Evolutionary conservation across 768 basidiomycete species (phyloP).

Genomic region (Crucibulum laeve): DNA sequence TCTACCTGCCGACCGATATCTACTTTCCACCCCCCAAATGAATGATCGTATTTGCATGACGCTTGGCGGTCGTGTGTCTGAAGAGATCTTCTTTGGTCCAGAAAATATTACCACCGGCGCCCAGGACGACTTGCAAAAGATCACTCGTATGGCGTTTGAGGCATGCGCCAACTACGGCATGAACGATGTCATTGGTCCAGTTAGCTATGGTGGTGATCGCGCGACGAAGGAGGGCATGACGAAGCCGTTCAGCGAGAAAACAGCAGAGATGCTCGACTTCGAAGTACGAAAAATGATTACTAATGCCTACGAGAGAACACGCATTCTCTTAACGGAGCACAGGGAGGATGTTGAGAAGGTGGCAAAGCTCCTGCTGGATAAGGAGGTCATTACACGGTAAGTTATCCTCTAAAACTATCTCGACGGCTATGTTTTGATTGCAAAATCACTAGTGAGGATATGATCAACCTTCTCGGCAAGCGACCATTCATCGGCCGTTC

Average conservation of each 20-base stretch:
- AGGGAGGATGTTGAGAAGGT: slow-evolving; percentile 91
- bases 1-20: slow-evolving; percentile 91
- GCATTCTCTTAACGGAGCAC: slow-evolving; percentile 73
- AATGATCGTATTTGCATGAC: slow-evolving; percentile 97
- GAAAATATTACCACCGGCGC: slow-evolving; percentile 97
- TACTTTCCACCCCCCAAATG: slow-evolving; percentile 94
- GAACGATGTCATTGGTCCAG: slow-evolving; percentile 91
- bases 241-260: slow-evolving; percentile 98
- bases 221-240: slow-evolving; percentile 85
- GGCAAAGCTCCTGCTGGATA: slow-evolving; percentile 83
- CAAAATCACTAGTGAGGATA: slow-evolving; percentile 62
- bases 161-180: slow-evolving; percentile 96
- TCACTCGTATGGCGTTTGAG: slow-evolving; percentile 97
- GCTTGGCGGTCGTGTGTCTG: slow-evolving; percentile 93
- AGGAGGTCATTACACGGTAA: slow-evolving; percentile 92
- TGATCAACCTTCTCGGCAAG: slow-evolving; percentile 79
- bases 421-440: background rate
- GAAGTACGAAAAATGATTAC: slow-evolving; percentile 97
- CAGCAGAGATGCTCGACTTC: slow-evolving; percentile 86
- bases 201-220: slow-evolving; percentile 90
- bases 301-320: slow-evolving; percentile 82
- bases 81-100: slow-evolving; percentile 94
- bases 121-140: slow-evolving; percentile 97
- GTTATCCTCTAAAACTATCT: slow-evolving; percentile 14
- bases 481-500: slow-evolving; percentile 72